Evolutionary conservation across 805 yeast species (phyloP), one percentile per base, ranked within the genome.

Genomic region (Nakazawaea anatomiae): DNA sequence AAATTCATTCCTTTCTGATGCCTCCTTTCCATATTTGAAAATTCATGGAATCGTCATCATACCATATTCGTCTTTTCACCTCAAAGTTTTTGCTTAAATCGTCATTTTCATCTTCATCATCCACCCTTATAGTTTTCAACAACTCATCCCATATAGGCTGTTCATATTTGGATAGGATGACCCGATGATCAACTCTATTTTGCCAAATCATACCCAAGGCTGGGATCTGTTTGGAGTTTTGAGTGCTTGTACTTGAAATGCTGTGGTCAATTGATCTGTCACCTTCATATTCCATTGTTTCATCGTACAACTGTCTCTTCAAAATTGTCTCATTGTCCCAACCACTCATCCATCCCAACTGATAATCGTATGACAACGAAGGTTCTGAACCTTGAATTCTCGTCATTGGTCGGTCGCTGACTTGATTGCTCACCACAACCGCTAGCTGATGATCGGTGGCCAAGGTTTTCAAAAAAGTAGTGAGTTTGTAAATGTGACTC

Each of bases 371-470:
- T 39, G 69, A 70, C 51, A 78, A 62, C 4, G 73, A 68, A 50
- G 72, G 67, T 42, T 62, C 57, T 6, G 63, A 59, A 11, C 58
- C 67, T 30, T 63, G 65, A 5, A 60, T 58, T 62, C 73, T 56
- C 56, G 60, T 58, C 1, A 64, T 52, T 0, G 80, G 75, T 52
- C 76, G 75, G 58, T 86, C 92, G 40, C 90, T 77, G 1, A 90
- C 89, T 64, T 91, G 97, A 58, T 91, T 90, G 0, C 90, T 78
- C 1, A 86, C 76, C 0, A 89, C 80, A 0, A 91, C 65, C 0
- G 95, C 86, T 4, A 87, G 60, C 27, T 75, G 65, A 59, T 70
- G 65, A 12, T 71, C 61, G 25, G 60, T 57, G 0, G 89, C 83
- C 28, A 86, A 53, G 9, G 64, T 58, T 9, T 79, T 69, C 49